A percentile compares a stretch with the other conserved stretches of the same genome.
These are phyloP conservation scores for Pseudozyma sp. DNA, from an alignment of 1,284 basidiomycete genomes.

Conservation along the genomic window DNA sequence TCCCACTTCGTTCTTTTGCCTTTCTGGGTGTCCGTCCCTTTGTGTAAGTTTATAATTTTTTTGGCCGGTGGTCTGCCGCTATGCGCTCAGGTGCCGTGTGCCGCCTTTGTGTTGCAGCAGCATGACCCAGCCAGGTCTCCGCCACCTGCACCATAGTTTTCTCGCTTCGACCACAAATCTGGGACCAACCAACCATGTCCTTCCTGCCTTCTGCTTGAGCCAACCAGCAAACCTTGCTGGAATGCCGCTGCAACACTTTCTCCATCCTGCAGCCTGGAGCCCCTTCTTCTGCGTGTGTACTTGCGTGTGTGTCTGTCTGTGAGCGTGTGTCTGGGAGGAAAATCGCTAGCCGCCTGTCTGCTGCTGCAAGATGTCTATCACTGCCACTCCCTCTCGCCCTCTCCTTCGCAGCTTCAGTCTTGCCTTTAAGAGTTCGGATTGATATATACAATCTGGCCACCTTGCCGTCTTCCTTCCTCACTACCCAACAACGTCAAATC, in stretches of 20 bases:
- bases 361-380: slow-evolving; percentile 6
- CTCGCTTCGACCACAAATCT: no score
- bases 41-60: not conserved
- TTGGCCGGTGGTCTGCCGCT: no score
- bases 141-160: no score
- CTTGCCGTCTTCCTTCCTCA: not conserved
- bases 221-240: not conserved
- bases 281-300: not conserved
- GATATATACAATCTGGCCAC: slow-evolving; percentile 22
- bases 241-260: slow-evolving; percentile 4
- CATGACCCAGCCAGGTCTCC: no score
- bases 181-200: no score
- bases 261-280: slow-evolving; percentile 21
- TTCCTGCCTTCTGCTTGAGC: no score
- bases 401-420: not conserved
- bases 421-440: slow-evolving; percentile 6
- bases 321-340: not conserved
- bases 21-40: not conserved
- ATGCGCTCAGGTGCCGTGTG: no score
- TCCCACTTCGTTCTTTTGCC: not conserved
- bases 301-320: not conserved
- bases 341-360: not conserved
- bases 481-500: slow-evolving; percentile 9
- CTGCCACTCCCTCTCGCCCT: not conserved
- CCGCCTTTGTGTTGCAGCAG: no score